Evolutionary conservation across 805 yeast genomes (phyloP), one percentile per base, ranked within the genome.

Genomic region (Jamesozyma jinghongensis): DNA sequence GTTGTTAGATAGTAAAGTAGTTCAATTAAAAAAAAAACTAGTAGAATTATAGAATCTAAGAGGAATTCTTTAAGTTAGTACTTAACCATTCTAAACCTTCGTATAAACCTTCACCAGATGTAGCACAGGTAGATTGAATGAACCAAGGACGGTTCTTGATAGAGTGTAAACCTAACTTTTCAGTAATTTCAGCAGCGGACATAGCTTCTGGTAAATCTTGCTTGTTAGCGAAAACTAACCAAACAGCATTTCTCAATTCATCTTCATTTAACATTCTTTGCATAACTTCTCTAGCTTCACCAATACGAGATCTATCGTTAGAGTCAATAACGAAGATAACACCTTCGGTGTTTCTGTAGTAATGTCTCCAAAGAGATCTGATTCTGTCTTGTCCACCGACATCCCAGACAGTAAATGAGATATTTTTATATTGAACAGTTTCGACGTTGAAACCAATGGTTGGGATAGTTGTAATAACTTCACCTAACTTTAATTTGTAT

Each of bases 321-420:
- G 95, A 85, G 74, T 90, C 97, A 57, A 90, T 95, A 51, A 90
- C 97, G 66, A 88, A 90, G 67, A 90, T 90, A 65, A 90, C 85
- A 74, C 97, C 97, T 71, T 90, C 97, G 47, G 97, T 87, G 77
- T 90, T 90, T 73, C 90, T 96, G 84, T 80, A 90, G 69, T 90
- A 90, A 71, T 90, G 95, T 79, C 97, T 84, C 97, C 97, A 90
- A 68, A 90, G 75, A 48, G 97, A 96, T 74, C 97, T 85, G 61
- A 90, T 90, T 73, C 88, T 88, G 70, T 87, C 96, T 75, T 90
- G 97, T 78, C 97, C 97, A 84, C 97, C 97, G 57, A 90, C 96
- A 78, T 90, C 97, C 97, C 97, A 87, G 52, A 87, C 96, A 45
- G 95, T 86, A 73, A 87, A 87, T 36, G 94, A 82, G 67, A 87